These are phyloP conservation scores for Collybiopsis confluens DNA, from an alignment of 768 basidiomycete genomes.

Conservation along the genomic window DNA sequence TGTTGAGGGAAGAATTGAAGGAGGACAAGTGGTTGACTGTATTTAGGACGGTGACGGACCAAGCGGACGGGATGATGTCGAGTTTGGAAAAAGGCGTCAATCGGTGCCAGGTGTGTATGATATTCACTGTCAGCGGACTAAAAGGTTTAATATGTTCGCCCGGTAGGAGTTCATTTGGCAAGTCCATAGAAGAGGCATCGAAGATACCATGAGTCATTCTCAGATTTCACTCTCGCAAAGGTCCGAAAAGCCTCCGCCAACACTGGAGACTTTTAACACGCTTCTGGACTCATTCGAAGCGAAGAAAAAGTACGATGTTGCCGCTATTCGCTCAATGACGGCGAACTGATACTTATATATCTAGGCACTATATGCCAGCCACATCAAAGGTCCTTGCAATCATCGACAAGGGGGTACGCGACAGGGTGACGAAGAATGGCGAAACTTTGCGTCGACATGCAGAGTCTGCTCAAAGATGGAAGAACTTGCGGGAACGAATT, in stretches of 20 bases:
- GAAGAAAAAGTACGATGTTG: conserved; percentile 75
- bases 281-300: conserved; percentile 78
- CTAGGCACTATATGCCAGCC: conserved; percentile 91
- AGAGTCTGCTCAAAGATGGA: conserved; percentile 87
- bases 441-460: conserved; percentile 88
- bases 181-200: conserved; percentile 53
- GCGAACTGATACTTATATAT: conserved; percentile 12
- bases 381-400: conserved; percentile 89
- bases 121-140: not conserved
- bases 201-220: conserved; percentile 37
- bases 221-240: conserved; percentile 43
- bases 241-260: conserved; percentile 49
- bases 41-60: conserved; percentile 89
- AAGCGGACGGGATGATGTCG: conserved; percentile 97
- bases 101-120: conserved; percentile 71
- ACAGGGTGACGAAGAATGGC: conserved; percentile 94
- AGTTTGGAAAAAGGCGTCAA: conserved; percentile 91
- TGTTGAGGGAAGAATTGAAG: conserved; percentile 86
- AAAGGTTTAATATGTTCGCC: not conserved
- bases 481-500: conserved; percentile 74
- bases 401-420: conserved; percentile 90
- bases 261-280: conserved; percentile 58
- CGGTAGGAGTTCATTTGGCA: conserved; percentile 82
- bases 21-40: conserved; percentile 97
- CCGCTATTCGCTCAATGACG: conserved; percentile 8